Evolutionary conservation across 768 basidiomycete species (phyloP), one percentile per base, ranked within the genome.

Genomic region (Pholiota conissans): DNA sequence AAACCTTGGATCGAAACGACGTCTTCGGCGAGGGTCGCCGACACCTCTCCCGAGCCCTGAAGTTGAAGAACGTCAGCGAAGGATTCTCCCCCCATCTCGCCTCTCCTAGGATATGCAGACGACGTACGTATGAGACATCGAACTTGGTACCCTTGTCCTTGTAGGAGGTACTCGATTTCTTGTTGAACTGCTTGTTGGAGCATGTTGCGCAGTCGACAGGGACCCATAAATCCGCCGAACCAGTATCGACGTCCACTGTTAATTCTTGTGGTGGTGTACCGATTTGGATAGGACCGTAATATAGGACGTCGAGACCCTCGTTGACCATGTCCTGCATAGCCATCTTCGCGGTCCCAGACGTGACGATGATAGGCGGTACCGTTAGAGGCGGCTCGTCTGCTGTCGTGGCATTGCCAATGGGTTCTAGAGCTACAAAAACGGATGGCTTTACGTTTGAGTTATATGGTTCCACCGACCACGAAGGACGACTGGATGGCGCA

Each of bases 161-260:
- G 63, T 73, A 85, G 3, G 83, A 79, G 4, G 66, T 69, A 63
- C 84, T 86, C 16, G 61, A 58, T 4, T 54, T 55, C 2, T 75
- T 58, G 20, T 75, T 57, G 59, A 80, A 84, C 54, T 76, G 75
- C 13, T 51, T 65, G 47, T 70, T 65, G n/a, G 59, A 58, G 58
- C 83, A 85, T 14, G 61, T 34, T 1, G 46, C 13, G 63, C 83
- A 84, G 42, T 65, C 52, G 13, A 70, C 67, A 27, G 80, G 76
- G 2, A 75, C 67, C 84, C 87, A 89, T n/a, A 86, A 73, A 65
- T 90, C 89, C 30, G 82, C 74, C 6, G 83, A 85, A 49, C 88
- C 86, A 2, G 88, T 89, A 68, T 90, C 89, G 61, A 89, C 73
- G 67, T 86, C 82, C 30, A 89, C 77, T 2, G 76, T 73, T 16